Base-by-base conservation (phyloP, 805 yeast species). In the Wickerhamomyces hampshirensis region DNA sequence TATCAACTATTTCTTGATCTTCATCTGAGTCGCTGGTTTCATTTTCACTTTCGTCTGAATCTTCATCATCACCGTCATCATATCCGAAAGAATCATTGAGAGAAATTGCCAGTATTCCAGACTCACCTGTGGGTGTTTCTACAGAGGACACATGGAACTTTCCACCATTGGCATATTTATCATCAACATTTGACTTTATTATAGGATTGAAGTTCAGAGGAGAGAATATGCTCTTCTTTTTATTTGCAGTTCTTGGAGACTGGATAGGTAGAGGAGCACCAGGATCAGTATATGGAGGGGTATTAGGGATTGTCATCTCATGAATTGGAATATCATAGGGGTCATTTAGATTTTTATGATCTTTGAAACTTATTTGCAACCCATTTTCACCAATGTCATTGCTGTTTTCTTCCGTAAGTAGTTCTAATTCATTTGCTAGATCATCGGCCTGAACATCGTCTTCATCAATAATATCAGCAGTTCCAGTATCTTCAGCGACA, bases 81-180 rank as follows among this genome's bases (percentile, higher is more conserved):
- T 39, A 35, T 7, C 50, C 55, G 17, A 43, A 35, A 8, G 28
- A 31, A 6, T 48, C 49, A 27, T 33, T 40, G 2, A 48, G 26
- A 4, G 38, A 18, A 15, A 42, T 14, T 5, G 40, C 37, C 4
- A 53, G 50, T 5, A 39, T 33, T 2, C 38, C 35, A 16, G 47
- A 41, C 7, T 65, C 60, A 23, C 46, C 45, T 5, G 40, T 30
- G 2, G 46, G 33, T 11, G 39, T 47, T 4, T 39, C 48, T n/a
- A 38, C 39, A 5, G 26, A 33, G 5, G 49, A 40, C 12, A 84
- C 85, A 53, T 79, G 88, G 54, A 84, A 91, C 52, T 89, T 84
- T 2, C 98, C 98, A 5, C 98, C 98, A 44, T 72, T 71, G 10
- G 81, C 80, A 51, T 91, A 91, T 52, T 91, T 91, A 38, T 84